Base-by-base conservation (phyloP, 257 asterid genomes). In the Lavandula angustifolia region DNA sequence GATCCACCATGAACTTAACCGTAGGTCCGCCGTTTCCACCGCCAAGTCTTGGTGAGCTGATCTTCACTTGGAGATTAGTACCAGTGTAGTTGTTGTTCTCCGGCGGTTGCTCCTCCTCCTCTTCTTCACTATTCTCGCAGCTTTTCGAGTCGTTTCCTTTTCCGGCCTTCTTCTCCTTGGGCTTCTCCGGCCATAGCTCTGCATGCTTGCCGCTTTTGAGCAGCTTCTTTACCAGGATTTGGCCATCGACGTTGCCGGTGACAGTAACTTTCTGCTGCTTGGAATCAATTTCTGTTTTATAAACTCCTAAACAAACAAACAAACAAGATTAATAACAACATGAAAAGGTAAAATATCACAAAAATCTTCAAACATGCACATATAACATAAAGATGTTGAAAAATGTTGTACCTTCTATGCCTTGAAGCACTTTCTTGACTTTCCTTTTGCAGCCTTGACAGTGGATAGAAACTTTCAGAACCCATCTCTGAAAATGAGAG, bases 361-460 rank as follows among this genome's bases (percentile, higher is more conserved):
- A 17, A 56, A 22, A 22, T 9, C 2, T 12, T 7, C 4, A 51
- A 7, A 31, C 18, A 65, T 38, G 60, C 61, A 63, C 6, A 63
- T 16, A 37, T 4, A 22, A 0, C 2, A 6, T 7, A 11, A 5
- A 16, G 10, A 31, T 3, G 4, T 0, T 7, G 3, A 22, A 9
- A 46, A 17, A 14, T 3, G 32, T 3, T 16, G 13, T 74, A 89
- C 97, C 97, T 77, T 90, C 96, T 41, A 88, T 84, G 80, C 69
- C 73, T 59, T 75, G 94, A 1, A 88, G 79, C 9, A 88, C 80
- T 82, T 84, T 91, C 85, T 91, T 84, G 61, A 88, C 98, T 71
- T 91, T 86, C 34, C 69, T 81, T 59, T 79, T 85, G 83, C 98
- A 91, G 69, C 89, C 98, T 81, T 85, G 85, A 44, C 98, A 91